These are phyloP conservation scores for Prunus campanulata DNA, from an alignment of 306 rosid genomes.

Conservation along the genomic window DNA sequence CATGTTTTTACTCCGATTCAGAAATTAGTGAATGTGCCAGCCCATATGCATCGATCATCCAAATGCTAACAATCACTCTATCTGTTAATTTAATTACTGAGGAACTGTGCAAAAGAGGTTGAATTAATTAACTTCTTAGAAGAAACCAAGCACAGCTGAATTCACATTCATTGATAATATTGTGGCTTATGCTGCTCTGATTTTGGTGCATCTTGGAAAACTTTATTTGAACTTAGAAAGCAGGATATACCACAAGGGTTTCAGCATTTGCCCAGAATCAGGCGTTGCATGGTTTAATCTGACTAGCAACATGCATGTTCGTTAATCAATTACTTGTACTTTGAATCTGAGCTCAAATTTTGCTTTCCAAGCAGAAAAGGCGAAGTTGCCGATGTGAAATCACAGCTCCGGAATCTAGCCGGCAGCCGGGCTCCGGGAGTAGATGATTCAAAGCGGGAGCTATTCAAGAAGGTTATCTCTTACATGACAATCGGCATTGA, in stretches of 20 bases:
- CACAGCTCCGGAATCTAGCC: conserved; percentile 95
- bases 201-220: neutral
- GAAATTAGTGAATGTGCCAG: neutral
- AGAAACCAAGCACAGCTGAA: neutral
- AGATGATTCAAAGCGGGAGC: conserved; percentile 95
- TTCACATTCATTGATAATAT: neutral
- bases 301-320: neutral
- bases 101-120: neutral
- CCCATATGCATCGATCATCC: neutral
- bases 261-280: neutral
- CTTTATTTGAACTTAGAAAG: neutral
- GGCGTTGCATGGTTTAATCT: neutral
- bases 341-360: conserved; percentile 19
- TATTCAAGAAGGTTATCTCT: conserved; percentile 95
- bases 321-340: neutral
- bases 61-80: neutral
- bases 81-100: neutral
- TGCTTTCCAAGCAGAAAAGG: conserved; percentile 62
- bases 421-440: conserved; percentile 98
- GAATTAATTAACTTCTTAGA: neutral
- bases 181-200: no score
- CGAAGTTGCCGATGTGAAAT: conserved; percentile 90
- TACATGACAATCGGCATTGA: conserved; percentile 96
- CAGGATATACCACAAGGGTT: neutral
- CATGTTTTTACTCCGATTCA: neutral